Base-by-base conservation (phyloP, 306 rosid genomes). In the Fragaria nilgerrensis region DNA sequence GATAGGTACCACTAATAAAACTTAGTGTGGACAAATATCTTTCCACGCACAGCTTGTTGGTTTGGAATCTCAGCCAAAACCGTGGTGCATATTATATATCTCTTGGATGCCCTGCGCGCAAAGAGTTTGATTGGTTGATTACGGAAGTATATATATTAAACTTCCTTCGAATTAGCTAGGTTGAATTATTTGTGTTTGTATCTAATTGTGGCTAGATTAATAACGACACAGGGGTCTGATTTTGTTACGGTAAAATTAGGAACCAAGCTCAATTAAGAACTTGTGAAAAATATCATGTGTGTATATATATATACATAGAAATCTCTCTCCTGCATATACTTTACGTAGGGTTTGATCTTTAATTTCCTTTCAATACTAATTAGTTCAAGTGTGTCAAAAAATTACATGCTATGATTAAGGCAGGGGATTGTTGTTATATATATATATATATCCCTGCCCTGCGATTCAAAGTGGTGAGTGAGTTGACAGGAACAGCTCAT, bases 401-500 rank as follows among this genome's bases (percentile, higher is more conserved):
- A 52, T 53, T 53, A 53, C 2, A 25, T 53, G 25, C 25, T 6
- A 16, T 52, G 0, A 19, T n/a, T n/a, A n/a, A 55, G 25, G 29
- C 25, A n/a, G 10, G 1, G 27, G 9, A 27, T 27, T 12, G 67
- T 61, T 61, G 36, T 25, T n/a, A n/a, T 53, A 27, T 62, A 62
- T 63, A 15, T 29, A 3, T 29, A 58, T 9, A 56, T 8, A 23
- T 5, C 32, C 32, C 32, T 29, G 32, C 32, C 13, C 69, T 64
- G 43, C 44, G 48, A 32, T 32, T 63, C 37, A 47, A 77, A 52
- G 17, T 72, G 43, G 36, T 47, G 36, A 9, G 32, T 82, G 89
- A 90, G 75, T 74, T 83, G 97, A 92, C 93, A 72, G 84, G 86
- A 86, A 90, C 97, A 90, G 92, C 96, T 90, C 92, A 88, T 86